Percentiles rank a stretch among this genome's conserved stretches.
These are phyloP conservation scores for Aureobasidium melanogenum DNA, from an alignment of 2,329 filamentous ascomycete genomes.

Conservation along the genomic window DNA sequence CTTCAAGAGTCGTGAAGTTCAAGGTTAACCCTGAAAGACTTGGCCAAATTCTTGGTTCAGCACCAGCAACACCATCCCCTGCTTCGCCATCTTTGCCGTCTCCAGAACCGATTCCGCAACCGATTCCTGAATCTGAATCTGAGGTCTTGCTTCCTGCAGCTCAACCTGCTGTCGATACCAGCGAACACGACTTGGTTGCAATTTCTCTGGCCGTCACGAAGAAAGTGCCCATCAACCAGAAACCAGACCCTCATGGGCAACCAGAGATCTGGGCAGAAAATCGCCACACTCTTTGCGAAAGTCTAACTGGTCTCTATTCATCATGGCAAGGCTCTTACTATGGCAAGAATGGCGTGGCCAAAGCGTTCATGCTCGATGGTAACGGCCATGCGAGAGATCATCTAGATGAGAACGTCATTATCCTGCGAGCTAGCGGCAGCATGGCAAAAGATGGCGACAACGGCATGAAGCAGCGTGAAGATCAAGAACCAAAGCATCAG, in stretches of 20 bases:
- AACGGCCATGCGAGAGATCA: slow-evolving; percentile 47
- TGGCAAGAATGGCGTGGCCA: slow-evolving; percentile 38
- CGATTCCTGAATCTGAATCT: background rate
- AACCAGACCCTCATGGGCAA: slow-evolving; percentile 26
- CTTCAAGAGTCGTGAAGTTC: background rate
- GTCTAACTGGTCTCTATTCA: slow-evolving; percentile 50
- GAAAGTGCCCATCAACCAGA: slow-evolving; percentile 19
- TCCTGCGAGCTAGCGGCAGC: slow-evolving; percentile 53
- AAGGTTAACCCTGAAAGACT: background rate
- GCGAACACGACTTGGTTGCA: background rate
- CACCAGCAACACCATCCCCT: background rate
- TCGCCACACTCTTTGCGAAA: slow-evolving; percentile 55
- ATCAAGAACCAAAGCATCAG: slow-evolving; percentile 35
- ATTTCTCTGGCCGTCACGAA: slow-evolving; percentile 16
- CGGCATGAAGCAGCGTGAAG: slow-evolving; percentile 36
- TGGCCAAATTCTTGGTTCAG: background rate
- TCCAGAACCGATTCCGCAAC: background rate
- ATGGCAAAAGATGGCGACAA: slow-evolving; percentile 39
- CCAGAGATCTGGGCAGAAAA: slow-evolving; percentile 50
- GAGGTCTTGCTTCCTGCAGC: background rate
- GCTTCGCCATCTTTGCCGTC: background rate
- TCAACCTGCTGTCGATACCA: background rate
- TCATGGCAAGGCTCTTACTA: slow-evolving; percentile 54
- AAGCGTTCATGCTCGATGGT: slow-evolving; percentile 52
- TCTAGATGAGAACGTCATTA: slow-evolving; percentile 52